phyloP scores from a whole-genome alignment of 2,329 filamentous ascomycete species.

The Neoarthrinium moseri region DNA sequence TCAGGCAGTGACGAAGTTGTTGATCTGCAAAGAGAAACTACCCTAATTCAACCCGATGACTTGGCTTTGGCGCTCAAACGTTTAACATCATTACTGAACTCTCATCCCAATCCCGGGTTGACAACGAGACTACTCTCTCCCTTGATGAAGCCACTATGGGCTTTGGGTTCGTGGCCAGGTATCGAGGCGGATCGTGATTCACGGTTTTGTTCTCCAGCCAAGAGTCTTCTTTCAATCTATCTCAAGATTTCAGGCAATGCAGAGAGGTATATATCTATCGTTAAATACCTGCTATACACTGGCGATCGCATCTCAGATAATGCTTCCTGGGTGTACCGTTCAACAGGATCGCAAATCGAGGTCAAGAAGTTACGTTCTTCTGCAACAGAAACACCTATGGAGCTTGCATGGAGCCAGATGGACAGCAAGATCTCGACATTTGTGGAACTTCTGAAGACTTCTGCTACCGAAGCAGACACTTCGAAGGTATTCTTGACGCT shows the following conservation, averaged over 20 bases:
- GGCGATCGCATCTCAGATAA: constrained; percentile 38
- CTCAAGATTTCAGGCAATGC: constrained; percentile 54
- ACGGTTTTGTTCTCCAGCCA: constrained; percentile 43
- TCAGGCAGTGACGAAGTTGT: constrained; percentile 37
- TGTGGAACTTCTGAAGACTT: constrained; percentile 46
- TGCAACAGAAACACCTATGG: constrained; percentile 8
- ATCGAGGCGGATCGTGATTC: constrained; percentile 31
- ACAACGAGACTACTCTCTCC: constrained; percentile 60
- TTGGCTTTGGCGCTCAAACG: constrained; percentile 53
- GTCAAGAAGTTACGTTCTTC: constrained; percentile 36
- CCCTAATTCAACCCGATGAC: constrained; percentile 45
- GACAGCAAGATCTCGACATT: constrained; percentile 48
- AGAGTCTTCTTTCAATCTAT: constrained; percentile 53
- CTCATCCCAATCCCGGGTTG: constrained; percentile 66
- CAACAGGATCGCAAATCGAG: constrained; percentile 47
- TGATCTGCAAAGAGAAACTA: constrained; percentile 39
- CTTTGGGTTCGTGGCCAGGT: constrained; percentile 51
- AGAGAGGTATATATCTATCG: constrained; percentile 46
- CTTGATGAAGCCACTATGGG: constrained; percentile 63
- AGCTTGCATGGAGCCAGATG: constrained; percentile 42
- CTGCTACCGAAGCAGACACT: constrained; percentile 54
- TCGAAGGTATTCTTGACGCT: constrained; percentile 61
- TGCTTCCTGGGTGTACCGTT: constrained; percentile 52
- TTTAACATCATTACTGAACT: constrained; percentile 55
- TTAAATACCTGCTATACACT: constrained; percentile 54